Percentiles rank a stretch among this genome's conserved stretches.
phyloP scores from a whole-genome alignment of 768 basidiomycete genomes.

The Serendipita vermifera region DNA sequence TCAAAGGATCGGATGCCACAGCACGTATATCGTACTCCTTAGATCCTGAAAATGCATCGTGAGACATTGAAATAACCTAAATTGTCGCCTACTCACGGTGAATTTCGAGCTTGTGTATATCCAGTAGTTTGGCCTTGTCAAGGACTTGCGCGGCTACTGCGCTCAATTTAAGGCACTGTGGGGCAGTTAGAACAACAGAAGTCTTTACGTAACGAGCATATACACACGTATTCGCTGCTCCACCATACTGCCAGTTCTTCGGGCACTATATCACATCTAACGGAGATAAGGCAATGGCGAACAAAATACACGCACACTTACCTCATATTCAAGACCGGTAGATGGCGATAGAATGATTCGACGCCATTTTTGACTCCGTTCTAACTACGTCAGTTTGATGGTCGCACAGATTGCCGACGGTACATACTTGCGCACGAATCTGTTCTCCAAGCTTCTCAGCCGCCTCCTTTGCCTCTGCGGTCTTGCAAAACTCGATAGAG shows the following conservation, averaged over 20 bases:
- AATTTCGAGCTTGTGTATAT: conserved; percentile 32
- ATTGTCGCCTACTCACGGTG: conserved; percentile 31
- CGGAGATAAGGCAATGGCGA: neutral
- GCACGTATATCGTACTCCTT: conserved; percentile 34
- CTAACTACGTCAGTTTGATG: conserved; percentile 20
- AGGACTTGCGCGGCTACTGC: conserved; percentile 41
- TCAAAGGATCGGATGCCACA: conserved; percentile 30
- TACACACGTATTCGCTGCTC: conserved; percentile 35
- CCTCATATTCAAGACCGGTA: conserved; percentile 50
- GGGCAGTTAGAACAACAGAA: conserved; percentile 1
- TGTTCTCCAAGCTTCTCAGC: conserved; percentile 37
- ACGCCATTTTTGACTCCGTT: conserved; percentile 37
- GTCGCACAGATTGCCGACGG: neutral
- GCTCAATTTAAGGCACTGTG: conserved; percentile 38
- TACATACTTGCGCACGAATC: conserved; percentile 26
- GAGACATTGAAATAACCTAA: neutral
- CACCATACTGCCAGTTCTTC: conserved; percentile 45
- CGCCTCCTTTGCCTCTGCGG: conserved; percentile 35
- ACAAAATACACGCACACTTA: conserved; percentile 12
- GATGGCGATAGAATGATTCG: conserved; percentile 44
- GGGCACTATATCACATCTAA: conserved; percentile 42
- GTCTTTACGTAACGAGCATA: neutral
- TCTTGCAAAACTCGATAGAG: conserved; percentile 39
- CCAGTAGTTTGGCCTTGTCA: conserved; percentile 32
- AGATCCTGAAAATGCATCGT: conserved; percentile 22